Evolutionary conservation across 768 basidiomycete species (phyloP), one percentile per base, ranked within the genome.

Genomic region (Trametes cinnabarina): DNA sequence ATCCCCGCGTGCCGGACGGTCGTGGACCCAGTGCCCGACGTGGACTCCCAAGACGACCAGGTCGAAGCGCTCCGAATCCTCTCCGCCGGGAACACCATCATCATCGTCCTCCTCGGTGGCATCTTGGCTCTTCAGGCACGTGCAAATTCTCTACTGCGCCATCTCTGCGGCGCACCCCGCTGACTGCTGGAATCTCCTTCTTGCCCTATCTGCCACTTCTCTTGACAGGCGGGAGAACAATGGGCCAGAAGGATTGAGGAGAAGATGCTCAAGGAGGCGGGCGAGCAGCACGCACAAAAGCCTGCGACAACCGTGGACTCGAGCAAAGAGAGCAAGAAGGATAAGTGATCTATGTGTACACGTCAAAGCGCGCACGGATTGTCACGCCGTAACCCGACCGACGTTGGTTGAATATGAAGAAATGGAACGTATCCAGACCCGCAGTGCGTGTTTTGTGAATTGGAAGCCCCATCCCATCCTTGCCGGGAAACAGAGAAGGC

Each of bases 51-150:
- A 20, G 74, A 73, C 19, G 90, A 92, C 70, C 83, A 82, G 62
- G 71, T 90, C 57, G 87, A 93, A 66, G 91, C 94, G 19, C 76
- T 98, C 69, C 83, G 83, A 51, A 79, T 97, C 4, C 76, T 96
- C 22, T 84, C 88, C 25, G 95, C 95, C 6, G 94, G 87, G 10
- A 96, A 97, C 68, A 82, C 90, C 47, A 87, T 98, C 58, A 86
- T 93, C 51, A 85, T 87, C 51, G 76, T 84, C 7, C 79, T 84
- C 49, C 77, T 94, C 14, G 79, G 80, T 19, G 81, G 79, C 10
- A 79, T 94, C 51, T 77, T 94, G 20, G 68, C 74, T 30, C 76
- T 94, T 53, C 92, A 94, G 83, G 91, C 88, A 68, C 71, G 82
- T 73, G 44, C 40, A 2, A 8, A 39, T 39, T 7, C 42, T 28